Evolutionary conservation across 345 rosid species (phyloP), one percentile per base, ranked within the genome.

Genomic region (Eucalyptus albens): DNA sequence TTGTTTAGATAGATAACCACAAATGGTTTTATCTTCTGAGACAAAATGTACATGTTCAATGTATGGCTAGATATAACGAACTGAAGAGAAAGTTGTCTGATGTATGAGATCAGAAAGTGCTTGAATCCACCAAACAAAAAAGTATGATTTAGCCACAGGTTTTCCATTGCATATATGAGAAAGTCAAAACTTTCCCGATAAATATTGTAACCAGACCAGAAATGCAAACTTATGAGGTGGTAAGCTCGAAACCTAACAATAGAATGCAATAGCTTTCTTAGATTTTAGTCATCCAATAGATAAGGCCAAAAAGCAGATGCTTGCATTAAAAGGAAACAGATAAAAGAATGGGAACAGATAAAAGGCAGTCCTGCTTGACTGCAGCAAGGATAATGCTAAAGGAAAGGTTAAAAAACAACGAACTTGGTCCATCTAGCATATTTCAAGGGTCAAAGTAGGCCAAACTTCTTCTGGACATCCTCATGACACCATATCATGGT

Each of bases 141-240:
- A 56, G 62, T 56, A 56, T 24, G 62, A 56, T 56, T 56, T 56
- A 56, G 27, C 6, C 1, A 56, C 29, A 56, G 62, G 62, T 56
- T 56, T 56, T 56, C 29, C 29, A 24, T 24, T 22, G 14, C 0
- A 0, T 5, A 56, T 56, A 24, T 56, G 3, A 24, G 62, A 56
- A 56, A 56, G 62, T 56, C 62, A 56, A 56, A 56, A 88, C 94
- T 94, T 93, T 93, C 89, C 55, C 47, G 93, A 89, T 51, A 94
- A 95, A 89, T 92, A 94, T 87, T 94, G 97, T 55, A 94, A 94
- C 96, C 97, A 95, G 81, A 95, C 95, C 88, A 95, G 95, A 92
- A 94, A 95, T 89, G 97, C 94, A 67, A 94, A 93, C 94, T 94
- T 95, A 89, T 89, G 87, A 94, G 93, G 88, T 94, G 92, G 86